Base-by-base conservation (phyloP, 495 filamentous ascomycete species). In the Hypoxylon trugodes region DNA sequence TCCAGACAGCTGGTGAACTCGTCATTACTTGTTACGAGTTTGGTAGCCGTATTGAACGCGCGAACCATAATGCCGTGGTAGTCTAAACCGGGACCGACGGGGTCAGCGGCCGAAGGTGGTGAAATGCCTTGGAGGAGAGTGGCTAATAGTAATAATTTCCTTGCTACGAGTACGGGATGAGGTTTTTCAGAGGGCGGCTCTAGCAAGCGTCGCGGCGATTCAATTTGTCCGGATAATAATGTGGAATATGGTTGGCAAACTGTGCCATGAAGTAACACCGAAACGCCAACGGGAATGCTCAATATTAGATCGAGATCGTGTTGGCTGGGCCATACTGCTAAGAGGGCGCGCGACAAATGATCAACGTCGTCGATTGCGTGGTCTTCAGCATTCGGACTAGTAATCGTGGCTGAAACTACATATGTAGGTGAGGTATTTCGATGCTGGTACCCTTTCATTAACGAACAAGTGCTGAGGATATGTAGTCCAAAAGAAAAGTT, bases 21-120 rank as follows among this genome's bases (percentile, higher is more conserved):
- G 28, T 85, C 82, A 46, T 83, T 80, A 16, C 70, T 75, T 0
- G 77, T 84, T 16, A 85, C 80, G 0, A 80, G 70, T 15, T 37
- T 61, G 18, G 61, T 73, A 21, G 77, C 81, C n/a, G 69, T 70
- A 1, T 80, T 74, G 5, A 77, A 66, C 3, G 73, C 65, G 1
- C 69, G 68, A 42, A 49, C 51, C 75, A 77, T 78, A 22, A 81
- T 72, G 6, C 57, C 52, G n/a, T 37, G 68, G 57, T 67, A 65
- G 6, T 50, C 30, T 1, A 51, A 25, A 33, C 56, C 45, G 35
- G 67, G 53, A 15, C 52, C 47, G 13, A 16, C 25, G 10, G 72
- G 35, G 3, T 68, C 32, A 4, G 37, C 26, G 18, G n/a, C 47
- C 16, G 52, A 38, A 38, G 42, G 53, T 6, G 73, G 71, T 3